These are phyloP conservation scores for Phanerochaete carnosa DNA, from an alignment of 768 basidiomycete species.

Conservation along the genomic window DNA sequence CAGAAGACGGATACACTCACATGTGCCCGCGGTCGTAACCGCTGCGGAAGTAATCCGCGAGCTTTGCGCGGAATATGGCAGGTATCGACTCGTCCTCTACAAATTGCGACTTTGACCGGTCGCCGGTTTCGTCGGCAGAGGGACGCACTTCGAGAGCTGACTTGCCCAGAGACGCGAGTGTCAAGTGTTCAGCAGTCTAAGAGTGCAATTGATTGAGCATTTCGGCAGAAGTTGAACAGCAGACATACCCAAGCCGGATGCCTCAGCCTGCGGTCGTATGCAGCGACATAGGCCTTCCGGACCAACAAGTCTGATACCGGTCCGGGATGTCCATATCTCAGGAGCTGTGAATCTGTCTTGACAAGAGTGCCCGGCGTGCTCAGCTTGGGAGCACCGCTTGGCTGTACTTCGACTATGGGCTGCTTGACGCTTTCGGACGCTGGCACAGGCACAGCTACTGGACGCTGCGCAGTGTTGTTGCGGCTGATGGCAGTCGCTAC, in stretches of 20 bases:
- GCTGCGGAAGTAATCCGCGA: constrained; percentile 89
- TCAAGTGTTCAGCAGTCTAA: constrained; percentile 95
- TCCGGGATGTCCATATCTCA: constrained; percentile 85
- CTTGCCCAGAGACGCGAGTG: constrained; percentile 65
- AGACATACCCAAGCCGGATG: constrained; percentile 89
- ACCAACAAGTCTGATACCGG: constrained; percentile 79
- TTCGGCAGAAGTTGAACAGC: not conserved
- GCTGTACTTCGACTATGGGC: constrained; percentile 45
- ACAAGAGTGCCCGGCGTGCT: constrained; percentile 29
- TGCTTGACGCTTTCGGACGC: constrained; percentile 21
- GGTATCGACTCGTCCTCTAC: constrained; percentile 82
- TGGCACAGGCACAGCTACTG: constrained; percentile 7
- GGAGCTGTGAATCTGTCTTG: constrained; percentile 33
- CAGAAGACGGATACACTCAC: constrained; percentile 40
- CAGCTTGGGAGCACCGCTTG: constrained; percentile 40
- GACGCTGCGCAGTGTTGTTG: constrained; percentile 22
- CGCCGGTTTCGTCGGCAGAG: constrained; percentile 44
- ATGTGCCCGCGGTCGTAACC: constrained; percentile 98
- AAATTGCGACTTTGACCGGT: constrained; percentile 77
- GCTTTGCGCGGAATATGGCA: constrained; percentile 68
- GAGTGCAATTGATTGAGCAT: not conserved
- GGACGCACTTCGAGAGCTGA: constrained; percentile 34
- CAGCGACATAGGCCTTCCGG: constrained; percentile 81
- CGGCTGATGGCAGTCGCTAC: constrained; percentile 47
- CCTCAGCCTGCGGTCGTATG: constrained; percentile 84